Evolutionary conservation across 495 filamentous ascomycete species (phyloP), one percentile per base, ranked within the genome.

Genomic region (Gamarada debralockiae): DNA sequence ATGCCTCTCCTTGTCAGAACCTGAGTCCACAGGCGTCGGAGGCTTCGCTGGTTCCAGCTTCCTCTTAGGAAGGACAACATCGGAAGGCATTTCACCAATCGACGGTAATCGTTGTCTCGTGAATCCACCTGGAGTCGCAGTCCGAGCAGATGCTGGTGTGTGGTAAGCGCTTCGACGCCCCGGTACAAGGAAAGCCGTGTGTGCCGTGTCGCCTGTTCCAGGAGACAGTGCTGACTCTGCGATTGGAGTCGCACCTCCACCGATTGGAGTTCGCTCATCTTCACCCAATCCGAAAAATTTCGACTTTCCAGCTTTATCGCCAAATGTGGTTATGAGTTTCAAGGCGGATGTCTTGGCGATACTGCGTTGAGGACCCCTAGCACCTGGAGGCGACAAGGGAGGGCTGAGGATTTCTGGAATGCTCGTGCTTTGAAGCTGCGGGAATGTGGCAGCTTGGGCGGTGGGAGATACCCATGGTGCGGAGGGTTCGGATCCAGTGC

Each of bases 321-420:
- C 84, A 50, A 98, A 97, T 0, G 85, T 81, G 6, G 93, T 98
- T 56, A 97, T 95, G 1, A 98, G 78, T 66, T 96, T 97, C 34
- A 98, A 77, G 3, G 91, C 77, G n/a, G 90, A 85, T 12, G 82
- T 84, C 70, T 93, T 96, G 13, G 82, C 81, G 42, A 84, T 71
- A 47, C 72, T 80, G 36, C 78, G 70, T 50, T 81, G 77, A 38
- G 78, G 77, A 0, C 78, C 78, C 25, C 68, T 69, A 36, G 72
- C 23, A 14, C 67, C 68, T 0, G 77, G 78, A 9, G 78, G 77
- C 18, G 78, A 81, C 29, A 81, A 63, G 22, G 85, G 84, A 12
- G 80, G 80, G 57, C 80, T 83, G 9, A 81, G 56, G 36, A 82
- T 63, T 47, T 79, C 75, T 0, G 73, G 71, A 22, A 80, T 74